Conservation (phyloP, 202 grass and related monocot genomes). For the Setaria viridis region DNA sequence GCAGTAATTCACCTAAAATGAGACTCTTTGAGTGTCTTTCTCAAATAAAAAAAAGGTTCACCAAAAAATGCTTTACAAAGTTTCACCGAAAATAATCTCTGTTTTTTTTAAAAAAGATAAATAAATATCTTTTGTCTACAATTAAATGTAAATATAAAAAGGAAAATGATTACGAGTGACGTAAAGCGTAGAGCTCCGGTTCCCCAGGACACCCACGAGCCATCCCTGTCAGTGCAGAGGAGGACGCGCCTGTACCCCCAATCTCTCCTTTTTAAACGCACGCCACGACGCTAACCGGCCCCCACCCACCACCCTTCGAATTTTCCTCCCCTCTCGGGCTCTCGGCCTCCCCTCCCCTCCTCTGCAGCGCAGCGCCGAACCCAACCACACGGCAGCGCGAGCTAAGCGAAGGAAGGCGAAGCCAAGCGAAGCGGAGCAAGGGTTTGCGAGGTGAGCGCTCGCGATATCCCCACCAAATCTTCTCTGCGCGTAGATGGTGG, state of each 20-base stretch:
- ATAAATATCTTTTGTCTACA: too few relatives aligned
- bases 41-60: too few relatives aligned
- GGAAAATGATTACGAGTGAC: background rate
- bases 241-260: background rate
- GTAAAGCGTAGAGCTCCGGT: background rate
- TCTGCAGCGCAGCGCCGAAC: background rate
- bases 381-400: constrained; percentile 29
- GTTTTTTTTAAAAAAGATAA: too few relatives aligned
- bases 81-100: too few relatives aligned
- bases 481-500: background rate
- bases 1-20: too few relatives aligned
- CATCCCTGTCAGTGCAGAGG: background rate
- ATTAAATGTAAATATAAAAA: background rate
- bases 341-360: background rate
- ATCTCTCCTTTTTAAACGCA: constrained; percentile 36
- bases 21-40: too few relatives aligned
- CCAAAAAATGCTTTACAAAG: too few relatives aligned
- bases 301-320: background rate
- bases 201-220: background rate
- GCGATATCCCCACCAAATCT: background rate
- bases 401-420: background rate
- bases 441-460: constrained; percentile 51
- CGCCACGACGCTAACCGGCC: constrained; percentile 2
- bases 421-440: constrained; percentile 25
- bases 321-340: background rate